A percentile compares a stretch with the other conserved stretches of the same genome.
phyloP scores from a whole-genome alignment of 371 early-diverging fungal species.

The Capillidium rhysosporum region DNA sequence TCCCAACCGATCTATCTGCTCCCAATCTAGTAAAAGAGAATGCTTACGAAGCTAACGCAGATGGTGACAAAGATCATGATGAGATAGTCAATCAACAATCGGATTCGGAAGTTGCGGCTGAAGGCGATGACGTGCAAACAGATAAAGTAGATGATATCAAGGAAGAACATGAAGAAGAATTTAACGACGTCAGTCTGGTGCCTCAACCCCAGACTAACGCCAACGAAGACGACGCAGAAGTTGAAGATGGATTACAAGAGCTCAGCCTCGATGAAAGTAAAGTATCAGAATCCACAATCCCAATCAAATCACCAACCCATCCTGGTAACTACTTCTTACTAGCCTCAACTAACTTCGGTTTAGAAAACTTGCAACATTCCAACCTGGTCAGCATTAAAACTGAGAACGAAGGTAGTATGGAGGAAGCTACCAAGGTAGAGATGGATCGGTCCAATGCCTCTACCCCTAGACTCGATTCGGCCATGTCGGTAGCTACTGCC shows the following conservation, averaged over 20 bases:
- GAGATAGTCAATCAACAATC: not conserved
- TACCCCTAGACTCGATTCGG: not conserved
- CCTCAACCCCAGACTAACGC: slow-evolving; percentile 9
- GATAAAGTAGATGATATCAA: slow-evolving; percentile 5
- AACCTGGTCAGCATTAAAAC: not conserved
- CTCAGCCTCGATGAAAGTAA: slow-evolving; percentile 3
- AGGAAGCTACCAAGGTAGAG: slow-evolving; percentile 7
- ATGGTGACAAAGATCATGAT: not conserved
- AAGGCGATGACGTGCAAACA: slow-evolving; percentile 6
- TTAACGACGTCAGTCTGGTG: not conserved
- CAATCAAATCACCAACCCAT: no score
- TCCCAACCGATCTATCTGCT: not conserved
- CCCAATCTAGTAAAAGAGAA: not conserved
- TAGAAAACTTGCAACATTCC: no score
- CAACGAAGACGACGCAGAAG: slow-evolving; percentile 12
- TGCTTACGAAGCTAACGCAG: slow-evolving; percentile 2
- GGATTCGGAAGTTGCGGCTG: slow-evolving; percentile 17
- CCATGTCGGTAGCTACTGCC: not conserved
- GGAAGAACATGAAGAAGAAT: slow-evolving; percentile 12
- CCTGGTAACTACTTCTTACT: no score
- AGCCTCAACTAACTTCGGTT: no score
- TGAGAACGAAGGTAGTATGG: slow-evolving; percentile 10
- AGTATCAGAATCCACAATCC: no score
- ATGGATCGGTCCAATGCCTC: slow-evolving; percentile 8
- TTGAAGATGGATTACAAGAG: slow-evolving; percentile 9